Conservation (phyloP, 208 protist species). For the Acanthamoeba lenticulata region DNA sequence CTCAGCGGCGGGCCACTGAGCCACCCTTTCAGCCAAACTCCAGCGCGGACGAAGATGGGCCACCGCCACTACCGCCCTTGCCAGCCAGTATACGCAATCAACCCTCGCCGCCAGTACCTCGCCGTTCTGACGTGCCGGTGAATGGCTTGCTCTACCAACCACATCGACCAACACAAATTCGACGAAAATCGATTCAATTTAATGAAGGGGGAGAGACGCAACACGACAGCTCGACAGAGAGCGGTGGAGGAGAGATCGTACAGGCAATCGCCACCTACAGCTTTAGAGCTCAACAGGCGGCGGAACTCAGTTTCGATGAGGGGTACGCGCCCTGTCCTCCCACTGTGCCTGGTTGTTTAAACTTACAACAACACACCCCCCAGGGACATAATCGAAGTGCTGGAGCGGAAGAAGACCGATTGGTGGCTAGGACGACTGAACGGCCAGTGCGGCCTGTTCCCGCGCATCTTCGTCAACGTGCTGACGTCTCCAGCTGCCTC, state of each 20-base stretch:
- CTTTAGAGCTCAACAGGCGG: not conserved
- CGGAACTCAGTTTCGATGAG: constrained; percentile 13
- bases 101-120: too few species aligned
- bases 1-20: too few species aligned
- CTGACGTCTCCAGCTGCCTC: not conserved
- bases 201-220: not conserved
- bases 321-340: not conserved
- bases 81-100: too few species aligned
- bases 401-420: not conserved
- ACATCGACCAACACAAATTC: too few species aligned
- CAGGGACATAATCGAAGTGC: constrained; percentile 11
- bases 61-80: too few species aligned
- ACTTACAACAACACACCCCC: not conserved
- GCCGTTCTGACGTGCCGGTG: too few species aligned
- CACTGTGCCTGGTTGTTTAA: not conserved
- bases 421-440: constrained; percentile 31
- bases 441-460: not conserved
- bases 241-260: not conserved
- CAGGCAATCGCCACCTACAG: not conserved
- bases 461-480: not conserved
- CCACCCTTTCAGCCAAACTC: too few species aligned
- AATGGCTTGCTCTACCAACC: too few species aligned
- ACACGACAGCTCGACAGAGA: not conserved
- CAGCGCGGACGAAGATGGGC: too few species aligned
- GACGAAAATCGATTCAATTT: not conserved